phyloP scores from a whole-genome alignment of 2,329 filamentous ascomycete genomes.

The Fusarium austroafricanum region DNA sequence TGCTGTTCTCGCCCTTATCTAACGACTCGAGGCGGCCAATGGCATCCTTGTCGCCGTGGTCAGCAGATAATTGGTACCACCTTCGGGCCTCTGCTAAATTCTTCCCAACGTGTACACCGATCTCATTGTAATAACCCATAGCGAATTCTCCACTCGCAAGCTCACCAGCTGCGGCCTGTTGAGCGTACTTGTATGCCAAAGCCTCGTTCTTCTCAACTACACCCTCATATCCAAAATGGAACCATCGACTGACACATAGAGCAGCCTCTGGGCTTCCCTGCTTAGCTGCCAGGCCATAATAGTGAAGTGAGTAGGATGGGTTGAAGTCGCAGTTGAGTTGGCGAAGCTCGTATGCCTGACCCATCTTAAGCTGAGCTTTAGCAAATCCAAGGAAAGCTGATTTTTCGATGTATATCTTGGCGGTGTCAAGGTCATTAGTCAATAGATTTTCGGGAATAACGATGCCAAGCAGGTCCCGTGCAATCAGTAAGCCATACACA shows the following conservation, averaged over 20 bases:
- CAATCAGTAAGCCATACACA: conserved; percentile 93
- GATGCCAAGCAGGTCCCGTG: conserved; percentile 91
- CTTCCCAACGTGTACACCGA: conserved; percentile 88
- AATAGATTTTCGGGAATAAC: conserved; percentile 77
- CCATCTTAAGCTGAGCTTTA: conserved; percentile 97
- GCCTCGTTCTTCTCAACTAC: conserved; percentile 96
- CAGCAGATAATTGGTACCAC: conserved; percentile 92
- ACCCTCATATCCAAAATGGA: conserved; percentile 92
- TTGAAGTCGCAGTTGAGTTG: conserved; percentile 95
- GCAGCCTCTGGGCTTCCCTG: conserved; percentile 96
- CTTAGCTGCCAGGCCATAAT: conserved; percentile 90
- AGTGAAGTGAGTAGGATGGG: conserved; percentile 90
- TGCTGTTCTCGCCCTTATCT: conserved; percentile 69
- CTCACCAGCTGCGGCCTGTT: conserved; percentile 83
- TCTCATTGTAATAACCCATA: conserved; percentile 96
- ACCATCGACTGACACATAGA: conserved; percentile 98
- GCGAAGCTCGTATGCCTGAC: conserved; percentile 96
- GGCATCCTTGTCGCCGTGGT: conserved; percentile 93
- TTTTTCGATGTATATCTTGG: conserved; percentile 92
- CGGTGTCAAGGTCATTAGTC: conserved; percentile 75
- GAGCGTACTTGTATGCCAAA: conserved; percentile 89
- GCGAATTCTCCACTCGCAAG: conserved; percentile 94
- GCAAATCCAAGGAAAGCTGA: conserved; percentile 94
- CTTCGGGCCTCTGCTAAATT: conserved; percentile 82
- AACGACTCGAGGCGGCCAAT: conserved; percentile 84